Base-by-base conservation (phyloP, 2,329 filamentous ascomycete genomes). In the Cordyceps militaris region DNA sequence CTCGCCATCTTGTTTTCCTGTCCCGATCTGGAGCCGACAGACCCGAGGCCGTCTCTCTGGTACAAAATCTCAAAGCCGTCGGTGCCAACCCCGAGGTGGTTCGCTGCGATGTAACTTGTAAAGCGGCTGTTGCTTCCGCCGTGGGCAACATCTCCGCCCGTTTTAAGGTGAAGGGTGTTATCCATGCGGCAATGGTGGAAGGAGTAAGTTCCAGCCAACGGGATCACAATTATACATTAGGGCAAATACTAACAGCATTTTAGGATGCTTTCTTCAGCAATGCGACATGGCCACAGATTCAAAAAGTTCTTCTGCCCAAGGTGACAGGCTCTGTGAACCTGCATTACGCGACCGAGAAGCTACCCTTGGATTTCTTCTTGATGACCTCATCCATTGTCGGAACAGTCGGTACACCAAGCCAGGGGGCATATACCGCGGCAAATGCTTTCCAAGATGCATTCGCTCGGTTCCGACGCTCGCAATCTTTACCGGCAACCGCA, bases 111-210 rank as follows among this genome's bases (percentile, higher is more conserved):
- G 67, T 72, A 10, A 64, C 65, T 47, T 63, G 64, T 50, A 59
- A 50, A 13, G 56, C 55, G 7, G 64, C 67, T 32, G 65, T 73
- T 13, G 60, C 66, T 49, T 60, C 57, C 8, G 60, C 60, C 16
- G 47, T 50, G 3, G 7, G 16, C 4, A 23, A 23, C 2, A 42
- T 66, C 4, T 50, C 47, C 9, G n/a, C 5, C 21, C 60, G 58
- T 30, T 50, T 50, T 26, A 61, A 61, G 59, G 52, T 48, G 3
- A 19, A 19, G 14, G 75, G 75, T 34, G 64, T 76, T 3, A 62
- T 76, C 23, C 72, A 76, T 43, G 64, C 67, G 5, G 69, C 75
- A 24, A 73, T 76, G 71, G 71, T 75, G 28, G 28, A 32, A 10
- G 28, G 28, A 10, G 28, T 32, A 32, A 32, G 28, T 10, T 32